Conservation (phyloP, 2,329 filamentous ascomycete genomes). For the Parastagonospora nodorum region DNA sequence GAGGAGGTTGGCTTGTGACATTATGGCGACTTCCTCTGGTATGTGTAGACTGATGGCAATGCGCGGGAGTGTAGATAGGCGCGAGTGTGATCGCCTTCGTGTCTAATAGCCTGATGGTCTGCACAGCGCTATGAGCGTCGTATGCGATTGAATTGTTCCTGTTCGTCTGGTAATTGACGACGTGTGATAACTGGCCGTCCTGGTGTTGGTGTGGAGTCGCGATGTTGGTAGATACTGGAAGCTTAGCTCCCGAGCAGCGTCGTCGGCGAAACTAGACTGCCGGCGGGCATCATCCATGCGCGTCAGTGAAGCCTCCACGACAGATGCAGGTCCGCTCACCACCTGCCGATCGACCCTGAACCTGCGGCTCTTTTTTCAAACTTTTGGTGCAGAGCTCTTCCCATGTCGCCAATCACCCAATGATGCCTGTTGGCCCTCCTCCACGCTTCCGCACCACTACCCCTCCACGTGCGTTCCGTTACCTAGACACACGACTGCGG, state of each 20-base stretch:
- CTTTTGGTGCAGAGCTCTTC: slow-evolving; percentile 1
- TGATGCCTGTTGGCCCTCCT: slow-evolving; percentile 39
- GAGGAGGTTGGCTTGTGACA: slow-evolving; percentile 46
- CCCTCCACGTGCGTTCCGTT: slow-evolving; percentile 30
- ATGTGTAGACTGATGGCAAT: too few species aligned
- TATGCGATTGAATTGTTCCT: background rate
- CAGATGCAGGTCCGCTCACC: slow-evolving; percentile 1
- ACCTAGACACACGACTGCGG: slow-evolving; percentile 22
- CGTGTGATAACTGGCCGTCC: background rate
- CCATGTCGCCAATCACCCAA: slow-evolving; percentile 25
- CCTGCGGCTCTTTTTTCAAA: background rate
- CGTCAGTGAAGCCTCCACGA: slow-evolving; percentile 9
- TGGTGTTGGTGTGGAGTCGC: slow-evolving; percentile 9
- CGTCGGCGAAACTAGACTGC: slow-evolving; percentile 25
- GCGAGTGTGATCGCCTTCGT: too few species aligned
- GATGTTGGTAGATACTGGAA: slow-evolving; percentile 13
- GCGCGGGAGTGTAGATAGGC: too few species aligned
- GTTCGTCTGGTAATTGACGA: background rate
- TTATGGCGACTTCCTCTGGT: slow-evolving; percentile 10
- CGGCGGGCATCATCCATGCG: slow-evolving; percentile 18
- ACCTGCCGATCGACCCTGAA: background rate
- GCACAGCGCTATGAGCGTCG: too few species aligned
- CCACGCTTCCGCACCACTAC: slow-evolving; percentile 29
- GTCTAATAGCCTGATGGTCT: too few species aligned
- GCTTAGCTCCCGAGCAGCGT: slow-evolving; percentile 17